These are phyloP conservation scores for Gynochthodes officinalis DNA, from an alignment of 257 asterid genomes.

Conservation along the genomic window DNA sequence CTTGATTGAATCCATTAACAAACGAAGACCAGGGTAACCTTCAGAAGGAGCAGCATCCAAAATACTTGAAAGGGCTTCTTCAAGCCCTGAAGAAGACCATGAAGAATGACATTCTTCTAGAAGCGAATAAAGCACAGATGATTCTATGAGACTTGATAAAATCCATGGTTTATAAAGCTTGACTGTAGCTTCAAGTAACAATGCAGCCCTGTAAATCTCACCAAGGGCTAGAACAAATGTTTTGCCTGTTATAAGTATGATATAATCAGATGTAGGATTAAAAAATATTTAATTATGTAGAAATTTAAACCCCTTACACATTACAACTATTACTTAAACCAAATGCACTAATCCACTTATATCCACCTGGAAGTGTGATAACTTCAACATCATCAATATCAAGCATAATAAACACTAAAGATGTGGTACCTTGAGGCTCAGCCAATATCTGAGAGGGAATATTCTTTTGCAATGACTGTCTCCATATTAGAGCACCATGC, in stretches of 20 bases:
- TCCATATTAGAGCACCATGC: constrained; percentile 67
- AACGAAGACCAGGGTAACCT: constrained; percentile 15
- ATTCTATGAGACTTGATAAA: constrained; percentile 33
- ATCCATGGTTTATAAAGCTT: constrained; percentile 78
- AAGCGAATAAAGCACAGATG: constrained; percentile 35
- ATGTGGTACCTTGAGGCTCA: constrained; percentile 57
- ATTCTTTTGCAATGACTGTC: constrained; percentile 49
- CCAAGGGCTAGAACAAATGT: constrained; percentile 56
- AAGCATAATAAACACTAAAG: constrained; percentile 5
- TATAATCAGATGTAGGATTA: neutral
- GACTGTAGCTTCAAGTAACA: constrained; percentile 61
- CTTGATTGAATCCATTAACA: constrained; percentile 49
- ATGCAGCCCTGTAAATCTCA: constrained; percentile 75
- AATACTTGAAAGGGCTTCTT: constrained; percentile 52
- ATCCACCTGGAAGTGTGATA: neutral
- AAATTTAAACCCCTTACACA: too few relatives aligned
- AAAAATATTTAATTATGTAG: too few relatives aligned
- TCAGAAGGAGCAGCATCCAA: constrained; percentile 31
- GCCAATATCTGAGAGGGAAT: constrained; percentile 43
- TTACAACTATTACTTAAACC: neutral
- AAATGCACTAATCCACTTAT: neutral
- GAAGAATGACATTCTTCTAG: constrained; percentile 54
- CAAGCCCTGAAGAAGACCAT: constrained; percentile 68
- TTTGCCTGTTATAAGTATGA: constrained; percentile 42
- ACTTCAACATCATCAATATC: neutral